These are phyloP conservation scores for Aspergillus cristatus DNA, from an alignment of 495 filamentous ascomycete genomes.

Conservation along the genomic window DNA sequence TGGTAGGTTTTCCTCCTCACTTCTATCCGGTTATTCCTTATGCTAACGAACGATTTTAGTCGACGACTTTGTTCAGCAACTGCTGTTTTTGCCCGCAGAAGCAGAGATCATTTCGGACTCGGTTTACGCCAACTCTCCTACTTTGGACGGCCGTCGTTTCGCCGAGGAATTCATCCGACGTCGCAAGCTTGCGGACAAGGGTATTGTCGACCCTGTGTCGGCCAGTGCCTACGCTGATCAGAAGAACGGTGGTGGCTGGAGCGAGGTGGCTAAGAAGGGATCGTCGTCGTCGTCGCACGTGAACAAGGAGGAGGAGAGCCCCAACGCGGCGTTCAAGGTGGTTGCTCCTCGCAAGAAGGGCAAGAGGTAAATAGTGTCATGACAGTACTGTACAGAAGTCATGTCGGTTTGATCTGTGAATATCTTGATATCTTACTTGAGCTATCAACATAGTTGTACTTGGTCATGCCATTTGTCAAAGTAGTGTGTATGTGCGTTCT, in stretches of 20 bases:
- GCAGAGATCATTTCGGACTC: slow-evolving; percentile 75
- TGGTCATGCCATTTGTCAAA: no score
- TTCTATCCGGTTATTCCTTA: slow-evolving; percentile 4
- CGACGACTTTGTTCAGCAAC: slow-evolving; percentile 66
- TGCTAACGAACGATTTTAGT: slow-evolving; percentile 45
- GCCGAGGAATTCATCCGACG: slow-evolving; percentile 90
- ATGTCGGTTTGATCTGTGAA: no score
- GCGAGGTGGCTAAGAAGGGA: slow-evolving; percentile 93
- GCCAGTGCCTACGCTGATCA: slow-evolving; percentile 35
- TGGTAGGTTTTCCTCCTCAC: slow-evolving; percentile 27
- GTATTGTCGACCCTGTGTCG: slow-evolving; percentile 53
- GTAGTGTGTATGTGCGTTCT: not conserved
- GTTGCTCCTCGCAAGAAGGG: slow-evolving; percentile 91
- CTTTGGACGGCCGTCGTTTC: slow-evolving; percentile 85
- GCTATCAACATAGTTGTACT: no score
- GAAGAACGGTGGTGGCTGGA: slow-evolving; percentile 69
- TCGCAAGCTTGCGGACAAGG: slow-evolving; percentile 84
- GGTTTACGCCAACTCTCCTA: slow-evolving; percentile 75
- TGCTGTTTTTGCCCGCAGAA: slow-evolving; percentile 68
- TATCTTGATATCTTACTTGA: no score
- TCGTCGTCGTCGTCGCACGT: slow-evolving; percentile 42
- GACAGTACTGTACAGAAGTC: no score
- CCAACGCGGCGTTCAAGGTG: slow-evolving; percentile 68
- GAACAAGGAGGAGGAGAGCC: slow-evolving; percentile 42
- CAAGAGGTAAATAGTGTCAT: slow-evolving; percentile 46